Evolutionary conservation across 2,329 filamentous ascomycete genomes (phyloP), one percentile per base, ranked within the genome.

Genomic region (Pyrenophora teres): DNA sequence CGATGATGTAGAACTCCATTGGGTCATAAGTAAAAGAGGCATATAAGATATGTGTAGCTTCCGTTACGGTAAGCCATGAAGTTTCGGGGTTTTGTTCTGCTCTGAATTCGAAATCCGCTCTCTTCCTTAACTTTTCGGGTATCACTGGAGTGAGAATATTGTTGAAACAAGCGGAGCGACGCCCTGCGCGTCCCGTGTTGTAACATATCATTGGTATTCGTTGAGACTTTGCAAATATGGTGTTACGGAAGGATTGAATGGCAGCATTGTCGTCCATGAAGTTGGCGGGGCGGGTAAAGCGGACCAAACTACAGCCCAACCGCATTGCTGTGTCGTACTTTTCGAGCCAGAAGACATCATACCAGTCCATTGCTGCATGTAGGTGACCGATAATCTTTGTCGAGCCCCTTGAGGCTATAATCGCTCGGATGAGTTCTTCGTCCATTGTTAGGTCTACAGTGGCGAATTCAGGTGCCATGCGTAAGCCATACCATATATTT

Each of bases 1-100:
- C 88, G 40, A 90, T 82, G 25, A 91, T 85, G 59, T 87, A 89
- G 48, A 89, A 84, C 40, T 87, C 84, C 78, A 91, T 84, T 0
- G 85, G 81, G 36, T 90, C 85, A 40, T 85, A 82, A 3, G 87
- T 77, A 50, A 87, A 88, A 1, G 83, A 85, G 4, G 84, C 79
- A 61, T 85, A 89, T 0, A 90, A 77, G 0, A 87, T 84, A 50
- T 82, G 75, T 3, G 87, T 88, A 0, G 86, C 83, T 50, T 89
- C 82, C 4, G 79, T 74, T 0, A 85, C 80, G 0, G 87, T 89
- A 7, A 89, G 71, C 65, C 66, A 39, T 75, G 77, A 25, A 77
- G 80, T 33, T 73, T 76, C 81, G 0, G 61, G 58, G 19, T 68
- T 60, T 12, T 49, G 51, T 54, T 49, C 50, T 41, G 53, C 76